These are phyloP conservation scores for Tritrichomonas foetus DNA, from an alignment of 208 protist genomes.

Conservation along the genomic window DNA sequence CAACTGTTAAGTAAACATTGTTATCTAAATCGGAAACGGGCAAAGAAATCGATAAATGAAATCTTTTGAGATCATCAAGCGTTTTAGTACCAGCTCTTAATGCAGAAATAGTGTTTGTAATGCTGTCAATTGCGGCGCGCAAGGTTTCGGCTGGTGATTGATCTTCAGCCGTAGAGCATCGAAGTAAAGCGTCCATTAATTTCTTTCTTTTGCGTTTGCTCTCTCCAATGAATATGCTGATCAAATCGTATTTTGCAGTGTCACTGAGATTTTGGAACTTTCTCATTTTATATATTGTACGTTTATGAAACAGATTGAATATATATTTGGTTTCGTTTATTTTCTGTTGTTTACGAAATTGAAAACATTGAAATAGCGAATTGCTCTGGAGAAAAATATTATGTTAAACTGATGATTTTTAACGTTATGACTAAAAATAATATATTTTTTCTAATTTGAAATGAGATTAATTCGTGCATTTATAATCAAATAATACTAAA, in stretches of 20 bases:
- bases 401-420: too few relatives aligned
- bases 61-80: background rate
- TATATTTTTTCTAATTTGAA: too few relatives aligned
- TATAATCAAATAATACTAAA: too few relatives aligned
- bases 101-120: slow-evolving; percentile 20
- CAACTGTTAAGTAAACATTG: background rate
- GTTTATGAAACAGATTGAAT: too few relatives aligned
- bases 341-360: too few relatives aligned
- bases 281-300: too few relatives aligned
- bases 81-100: background rate
- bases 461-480: too few relatives aligned
- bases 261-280: background rate
- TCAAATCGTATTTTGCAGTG: background rate
- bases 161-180: background rate
- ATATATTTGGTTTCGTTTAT: too few relatives aligned
- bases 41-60: background rate
- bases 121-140: background rate
- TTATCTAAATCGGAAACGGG: background rate
- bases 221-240: background rate
- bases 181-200: slow-evolving; percentile 12
- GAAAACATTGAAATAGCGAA: too few relatives aligned
- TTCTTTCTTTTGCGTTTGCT: background rate
- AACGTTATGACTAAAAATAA: too few relatives aligned
- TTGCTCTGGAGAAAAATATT: too few relatives aligned
- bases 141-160: background rate